Evolutionary conservation across 306 rosid genomes (phyloP).

Genomic region (Castanopsis chinensis): DNA sequence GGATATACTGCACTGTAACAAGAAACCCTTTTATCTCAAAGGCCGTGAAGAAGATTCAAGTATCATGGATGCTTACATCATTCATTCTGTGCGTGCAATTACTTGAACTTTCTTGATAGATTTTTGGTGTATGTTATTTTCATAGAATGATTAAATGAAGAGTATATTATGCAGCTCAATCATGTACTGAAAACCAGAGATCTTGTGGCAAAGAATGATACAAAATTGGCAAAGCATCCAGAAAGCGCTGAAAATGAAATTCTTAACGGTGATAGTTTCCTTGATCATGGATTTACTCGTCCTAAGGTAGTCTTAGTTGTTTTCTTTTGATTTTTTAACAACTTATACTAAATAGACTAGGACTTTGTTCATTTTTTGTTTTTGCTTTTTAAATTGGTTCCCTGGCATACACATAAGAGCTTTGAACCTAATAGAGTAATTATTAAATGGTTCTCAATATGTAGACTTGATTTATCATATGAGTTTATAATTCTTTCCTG

Average conservation of each 20-base stretch:
- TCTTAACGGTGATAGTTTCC: conserved; percentile 44
- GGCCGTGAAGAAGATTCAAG: conserved; percentile 62
- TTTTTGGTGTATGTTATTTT: neutral
- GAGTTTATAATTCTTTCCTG: no score
- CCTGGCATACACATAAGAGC: neutral
- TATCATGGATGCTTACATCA: conserved; percentile 75
- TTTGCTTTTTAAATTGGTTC: neutral
- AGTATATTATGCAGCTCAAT: conserved; percentile 66
- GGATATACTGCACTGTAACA: conserved; percentile 77
- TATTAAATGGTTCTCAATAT: no score
- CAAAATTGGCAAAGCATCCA: conserved; percentile 50
- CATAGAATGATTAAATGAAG: conserved; percentile 7
- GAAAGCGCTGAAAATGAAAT: conserved; percentile 37
- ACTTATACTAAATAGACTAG: conserved; percentile 4
- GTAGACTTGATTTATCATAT: no score
- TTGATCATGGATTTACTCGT: conserved; percentile 93
- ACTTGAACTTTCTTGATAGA: neutral
- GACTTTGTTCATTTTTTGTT: neutral
- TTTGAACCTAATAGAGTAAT: no score
- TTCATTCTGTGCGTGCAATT: conserved; percentile 68
- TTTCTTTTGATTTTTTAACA: neutral
- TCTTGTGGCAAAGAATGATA: conserved; percentile 64
- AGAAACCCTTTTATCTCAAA: conserved; percentile 83
- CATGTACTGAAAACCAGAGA: conserved; percentile 80
- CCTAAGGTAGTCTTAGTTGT: conserved; percentile 66